Conservation (phyloP, 345 rosid genomes). For the Rhodamnia rubescens region DNA sequence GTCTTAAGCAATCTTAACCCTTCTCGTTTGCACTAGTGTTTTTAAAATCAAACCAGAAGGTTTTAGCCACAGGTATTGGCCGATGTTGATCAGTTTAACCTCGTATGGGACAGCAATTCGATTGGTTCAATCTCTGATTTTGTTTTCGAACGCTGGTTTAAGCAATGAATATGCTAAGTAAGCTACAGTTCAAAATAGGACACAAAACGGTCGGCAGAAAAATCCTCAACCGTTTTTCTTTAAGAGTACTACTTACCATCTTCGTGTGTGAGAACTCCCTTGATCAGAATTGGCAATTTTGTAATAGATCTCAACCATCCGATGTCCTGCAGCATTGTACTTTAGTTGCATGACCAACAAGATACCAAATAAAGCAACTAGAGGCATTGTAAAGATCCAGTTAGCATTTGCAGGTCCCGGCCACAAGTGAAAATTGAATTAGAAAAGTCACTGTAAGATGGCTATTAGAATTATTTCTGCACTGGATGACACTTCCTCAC, state of each 20-base stretch:
- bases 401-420: not conserved
- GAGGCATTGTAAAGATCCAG: not conserved
- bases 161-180: not conserved
- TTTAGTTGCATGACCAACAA: not conserved
- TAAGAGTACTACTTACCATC: slow-evolving; percentile 37
- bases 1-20: not conserved
- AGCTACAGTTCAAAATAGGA: not conserved
- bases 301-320: slow-evolving; percentile 75
- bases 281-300: slow-evolving; percentile 58
- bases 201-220: not conserved
- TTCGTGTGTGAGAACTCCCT: slow-evolving; percentile 73
- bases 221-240: not conserved
- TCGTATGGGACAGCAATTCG: not conserved
- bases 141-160: not conserved
- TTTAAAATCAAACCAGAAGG: not conserved
- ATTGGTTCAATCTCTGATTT: not conserved
- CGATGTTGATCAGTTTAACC: not conserved
- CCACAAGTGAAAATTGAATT: not conserved
- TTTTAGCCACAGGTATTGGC: not conserved
- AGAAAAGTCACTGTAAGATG: not conserved
- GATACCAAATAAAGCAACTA: not conserved
- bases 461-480: not conserved
- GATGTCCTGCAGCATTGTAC: slow-evolving; percentile 42
- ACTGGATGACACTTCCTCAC: not conserved
- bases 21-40: not conserved